Evolutionary conservation across 768 basidiomycete species (phyloP).

Genomic region (Mycena rosella): DNA sequence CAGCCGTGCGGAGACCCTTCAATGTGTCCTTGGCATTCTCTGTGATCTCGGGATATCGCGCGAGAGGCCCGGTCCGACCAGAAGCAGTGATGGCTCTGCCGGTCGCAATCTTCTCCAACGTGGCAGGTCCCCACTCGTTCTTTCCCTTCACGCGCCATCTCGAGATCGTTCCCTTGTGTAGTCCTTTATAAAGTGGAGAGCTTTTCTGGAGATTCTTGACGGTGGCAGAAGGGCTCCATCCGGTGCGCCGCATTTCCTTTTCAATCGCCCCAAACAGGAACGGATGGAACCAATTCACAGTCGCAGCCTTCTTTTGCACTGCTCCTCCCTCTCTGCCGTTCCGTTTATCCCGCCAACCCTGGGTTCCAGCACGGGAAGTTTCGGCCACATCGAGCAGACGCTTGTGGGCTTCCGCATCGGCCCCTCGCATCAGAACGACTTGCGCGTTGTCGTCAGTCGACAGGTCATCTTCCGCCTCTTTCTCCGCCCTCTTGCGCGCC

Average conservation of each 20-base stretch:
- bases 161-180: slow-evolving; percentile 13
- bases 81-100: slow-evolving; percentile 7
- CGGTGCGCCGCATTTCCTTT: not conserved
- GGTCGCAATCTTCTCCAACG: not conserved
- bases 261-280: not conserved
- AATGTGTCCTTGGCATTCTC: slow-evolving; percentile 21
- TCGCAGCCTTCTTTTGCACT: slow-evolving; percentile 5
- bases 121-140: slow-evolving; percentile 9
- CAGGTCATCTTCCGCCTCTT: too few species aligned
- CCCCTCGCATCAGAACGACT: not conserved
- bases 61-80: slow-evolving; percentile 15
- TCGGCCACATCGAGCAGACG: slow-evolving; percentile 1
- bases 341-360: slow-evolving; percentile 6
- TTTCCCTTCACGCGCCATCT: slow-evolving; percentile 17
- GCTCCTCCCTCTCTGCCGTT: slow-evolving; percentile 10
- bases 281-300: slow-evolving; percentile 7
- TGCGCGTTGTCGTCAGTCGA: not conserved
- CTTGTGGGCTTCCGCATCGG: not conserved
- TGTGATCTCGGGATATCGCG: slow-evolving; percentile 21
- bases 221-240: not conserved
- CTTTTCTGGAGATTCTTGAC: not conserved
- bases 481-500: not conserved
- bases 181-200: not conserved
- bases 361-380: slow-evolving; percentile 3
- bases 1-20: slow-evolving; percentile 15